Percentiles rank a stretch among this genome's conserved stretches.
These are phyloP conservation scores for Curvularia sp. DNA, from an alignment of 2,329 filamentous ascomycete genomes.

Conservation along the genomic window DNA sequence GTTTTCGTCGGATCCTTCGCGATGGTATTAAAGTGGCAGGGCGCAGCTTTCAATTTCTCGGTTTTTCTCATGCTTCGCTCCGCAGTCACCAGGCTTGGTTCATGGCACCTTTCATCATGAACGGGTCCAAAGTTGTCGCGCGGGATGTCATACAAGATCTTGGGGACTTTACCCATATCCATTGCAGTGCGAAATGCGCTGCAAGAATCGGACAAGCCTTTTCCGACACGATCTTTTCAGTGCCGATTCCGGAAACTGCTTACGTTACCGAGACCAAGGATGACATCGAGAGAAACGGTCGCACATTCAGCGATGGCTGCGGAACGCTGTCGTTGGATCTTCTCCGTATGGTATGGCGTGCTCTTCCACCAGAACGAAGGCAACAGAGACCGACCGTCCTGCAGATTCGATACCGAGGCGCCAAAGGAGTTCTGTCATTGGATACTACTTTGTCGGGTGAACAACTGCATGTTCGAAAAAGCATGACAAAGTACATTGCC, in stretches of 20 bases:
- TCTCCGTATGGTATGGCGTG: conserved; percentile 65
- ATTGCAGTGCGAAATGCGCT: conserved; percentile 64
- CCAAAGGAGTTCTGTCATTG: conserved; percentile 68
- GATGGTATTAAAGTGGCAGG: conserved; percentile 59
- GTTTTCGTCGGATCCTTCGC: conserved; percentile 66
- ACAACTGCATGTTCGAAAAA: conserved; percentile 68
- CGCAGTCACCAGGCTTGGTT: conserved; percentile 44
- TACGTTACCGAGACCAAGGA: conserved; percentile 48
- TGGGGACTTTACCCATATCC: conserved; percentile 56
- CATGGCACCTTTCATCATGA: conserved; percentile 39
- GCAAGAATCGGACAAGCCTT: conserved; percentile 73
- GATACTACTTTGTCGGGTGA: conserved; percentile 66
- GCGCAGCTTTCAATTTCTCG: conserved; percentile 41
- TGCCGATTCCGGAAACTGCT: conserved; percentile 63
- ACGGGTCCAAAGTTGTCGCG: conserved; percentile 56
- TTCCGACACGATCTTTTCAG: conserved; percentile 75
- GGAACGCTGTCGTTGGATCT: conserved; percentile 72
- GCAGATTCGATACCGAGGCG: conserved; percentile 76
- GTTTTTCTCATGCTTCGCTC: conserved; percentile 45
- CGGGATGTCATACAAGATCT: conserved; percentile 59
- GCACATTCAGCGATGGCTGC: conserved; percentile 80
- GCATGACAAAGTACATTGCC: conserved; percentile 78
- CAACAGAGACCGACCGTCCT: conserved; percentile 53
- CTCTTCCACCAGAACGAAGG: conserved; percentile 56
- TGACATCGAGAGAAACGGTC: conserved; percentile 63